Evolutionary conservation across 1,284 basidiomycete species (phyloP).

Genomic region (Boletus semigastroideus): DNA sequence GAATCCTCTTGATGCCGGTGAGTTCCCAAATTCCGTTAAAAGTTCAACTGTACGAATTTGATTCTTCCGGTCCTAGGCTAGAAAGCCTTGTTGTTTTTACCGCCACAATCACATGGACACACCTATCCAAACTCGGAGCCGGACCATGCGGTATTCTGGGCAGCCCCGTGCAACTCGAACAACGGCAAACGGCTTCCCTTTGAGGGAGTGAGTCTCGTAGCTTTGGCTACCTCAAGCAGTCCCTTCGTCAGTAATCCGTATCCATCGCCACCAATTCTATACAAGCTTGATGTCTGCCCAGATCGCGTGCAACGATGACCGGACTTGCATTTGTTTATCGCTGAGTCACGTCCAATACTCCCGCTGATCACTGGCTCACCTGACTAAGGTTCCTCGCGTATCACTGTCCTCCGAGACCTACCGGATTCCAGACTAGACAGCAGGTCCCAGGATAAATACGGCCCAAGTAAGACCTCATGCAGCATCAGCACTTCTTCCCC

Average conservation of each 20-base stretch:
- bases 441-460: conserved; percentile 19
- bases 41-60: not conserved
- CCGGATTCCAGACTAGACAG: not conserved
- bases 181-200: not conserved
- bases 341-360: not conserved
- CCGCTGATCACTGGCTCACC: not conserved
- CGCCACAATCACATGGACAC: not conserved
- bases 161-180: not conserved
- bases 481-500: not conserved
- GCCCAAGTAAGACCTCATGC: not conserved
- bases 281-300: not conserved
- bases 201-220: not conserved
- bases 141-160: not conserved
- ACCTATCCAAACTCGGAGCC: not conserved
- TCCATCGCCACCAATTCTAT: conserved; percentile 5
- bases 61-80: not conserved
- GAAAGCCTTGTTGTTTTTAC: not conserved
- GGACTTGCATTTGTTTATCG: not conserved
- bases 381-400: not conserved
- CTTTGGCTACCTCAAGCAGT: not conserved
- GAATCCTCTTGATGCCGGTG: not conserved
- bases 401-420: not conserved
- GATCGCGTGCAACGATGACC: not conserved
- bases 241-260: not conserved
- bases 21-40: not conserved